These are phyloP conservation scores for Phytophthora agathidicida DNA, from an alignment of 352 stramenopile species.

Conservation along the genomic window DNA sequence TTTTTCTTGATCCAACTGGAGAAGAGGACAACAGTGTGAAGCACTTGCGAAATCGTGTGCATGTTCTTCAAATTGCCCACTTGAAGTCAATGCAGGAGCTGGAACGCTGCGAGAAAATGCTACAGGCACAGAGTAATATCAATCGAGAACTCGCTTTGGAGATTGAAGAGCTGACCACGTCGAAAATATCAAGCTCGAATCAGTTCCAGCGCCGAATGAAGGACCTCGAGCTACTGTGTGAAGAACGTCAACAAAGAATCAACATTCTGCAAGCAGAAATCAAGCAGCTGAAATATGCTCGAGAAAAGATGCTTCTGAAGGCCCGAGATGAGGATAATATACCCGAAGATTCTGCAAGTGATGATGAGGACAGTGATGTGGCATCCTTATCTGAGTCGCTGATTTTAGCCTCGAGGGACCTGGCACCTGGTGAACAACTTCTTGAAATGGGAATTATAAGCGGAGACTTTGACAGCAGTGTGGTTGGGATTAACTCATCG, in stretches of 20 bases:
- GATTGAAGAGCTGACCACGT: constrained; percentile 86
- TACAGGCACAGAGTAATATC: constrained; percentile 94
- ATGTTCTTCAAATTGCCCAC: constrained; percentile 91
- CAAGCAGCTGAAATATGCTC: constrained; percentile 84
- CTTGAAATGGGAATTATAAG: constrained; percentile 90
- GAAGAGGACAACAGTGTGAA: constrained; percentile 50
- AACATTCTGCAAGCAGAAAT: constrained; percentile 88
- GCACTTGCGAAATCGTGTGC: constrained; percentile 76
- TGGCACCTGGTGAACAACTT: constrained; percentile 89
- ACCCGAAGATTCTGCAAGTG: constrained; percentile 39
- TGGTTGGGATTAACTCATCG: constrained; percentile 72
- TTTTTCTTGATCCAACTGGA: constrained; percentile 27
- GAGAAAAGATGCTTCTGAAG: constrained; percentile 51
- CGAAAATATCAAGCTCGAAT: constrained; percentile 73
- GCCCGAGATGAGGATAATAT: constrained; percentile 28
- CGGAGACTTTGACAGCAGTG: constrained; percentile 71
- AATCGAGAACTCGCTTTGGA: constrained; percentile 93
- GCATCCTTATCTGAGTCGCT: constrained; percentile 75
- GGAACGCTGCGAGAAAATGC: constrained; percentile 93
- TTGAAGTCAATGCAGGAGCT: constrained; percentile 91
- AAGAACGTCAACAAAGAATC: constrained; percentile 86
- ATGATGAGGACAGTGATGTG: constrained; percentile 48
- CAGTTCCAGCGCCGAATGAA: constrained; percentile 81
- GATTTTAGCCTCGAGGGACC: constrained; percentile 60
- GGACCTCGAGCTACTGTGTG: constrained; percentile 84